These are phyloP conservation scores for Scalesia atractyloides DNA, from an alignment of 129 eudicot species.

Conservation along the genomic window DNA sequence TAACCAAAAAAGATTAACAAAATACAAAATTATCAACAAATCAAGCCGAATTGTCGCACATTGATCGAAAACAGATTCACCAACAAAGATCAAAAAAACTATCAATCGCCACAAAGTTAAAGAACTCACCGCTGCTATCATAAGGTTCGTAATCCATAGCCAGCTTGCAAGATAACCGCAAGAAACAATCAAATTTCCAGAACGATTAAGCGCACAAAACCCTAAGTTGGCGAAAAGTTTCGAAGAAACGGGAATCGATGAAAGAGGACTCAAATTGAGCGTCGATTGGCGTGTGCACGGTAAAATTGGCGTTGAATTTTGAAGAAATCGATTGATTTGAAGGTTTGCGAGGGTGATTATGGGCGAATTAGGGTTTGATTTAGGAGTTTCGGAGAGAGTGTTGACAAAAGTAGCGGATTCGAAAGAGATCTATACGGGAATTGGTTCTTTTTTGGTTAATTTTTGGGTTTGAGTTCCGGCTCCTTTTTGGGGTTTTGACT, in stretches of 20 bases:
- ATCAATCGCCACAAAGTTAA: background rate
- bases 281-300: slow-evolving; percentile 8
- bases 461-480: slow-evolving; percentile 45
- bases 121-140: slow-evolving; percentile 83
- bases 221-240: slow-evolving; percentile 3
- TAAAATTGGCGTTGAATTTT: slow-evolving; percentile 1
- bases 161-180: slow-evolving; percentile 39
- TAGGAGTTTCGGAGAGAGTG: slow-evolving; percentile 35
- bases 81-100: background rate
- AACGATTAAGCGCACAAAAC: slow-evolving; percentile 28
- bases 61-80: slow-evolving; percentile 23
- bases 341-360: slow-evolving; percentile 11
- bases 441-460: slow-evolving; percentile 27
- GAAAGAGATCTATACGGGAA: slow-evolving; percentile 27
- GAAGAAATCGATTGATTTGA: slow-evolving; percentile 2
- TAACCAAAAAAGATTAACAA: no score
- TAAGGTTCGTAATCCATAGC: slow-evolving; percentile 80
- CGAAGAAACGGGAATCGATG: slow-evolving; percentile 7
- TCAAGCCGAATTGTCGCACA: slow-evolving; percentile 10
- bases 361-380: slow-evolving; percentile 33
- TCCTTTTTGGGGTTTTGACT: slow-evolving; percentile 21
- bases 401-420: slow-evolving; percentile 43
- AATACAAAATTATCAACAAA: background rate
- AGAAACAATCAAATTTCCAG: slow-evolving; percentile 16
- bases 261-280: background rate